These are phyloP conservation scores for Carex cristatella DNA, from an alignment of 176 grass and related monocot species.

Conservation along the genomic window DNA sequence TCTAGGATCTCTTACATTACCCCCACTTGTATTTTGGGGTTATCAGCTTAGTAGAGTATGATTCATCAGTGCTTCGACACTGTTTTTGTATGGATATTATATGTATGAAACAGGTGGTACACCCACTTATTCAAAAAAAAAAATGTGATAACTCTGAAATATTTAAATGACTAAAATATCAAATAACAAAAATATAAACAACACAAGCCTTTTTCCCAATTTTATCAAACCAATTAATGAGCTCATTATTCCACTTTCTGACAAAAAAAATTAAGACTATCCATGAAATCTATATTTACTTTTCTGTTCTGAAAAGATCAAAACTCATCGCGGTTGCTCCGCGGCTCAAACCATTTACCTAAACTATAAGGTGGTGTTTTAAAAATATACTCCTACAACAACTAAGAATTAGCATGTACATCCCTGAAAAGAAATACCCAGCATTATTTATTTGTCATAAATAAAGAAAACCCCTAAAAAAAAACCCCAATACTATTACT, in stretches of 20 bases:
- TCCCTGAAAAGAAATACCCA: background rate
- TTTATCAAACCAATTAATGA: background rate
- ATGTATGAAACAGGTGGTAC: too few relatives aligned
- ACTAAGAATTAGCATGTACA: background rate
- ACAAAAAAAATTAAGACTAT: background rate
- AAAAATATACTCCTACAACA: background rate
- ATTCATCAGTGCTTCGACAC: too few relatives aligned
- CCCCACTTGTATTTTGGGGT: too few relatives aligned
- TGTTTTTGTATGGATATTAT: too few relatives aligned
- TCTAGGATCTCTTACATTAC: too few relatives aligned
- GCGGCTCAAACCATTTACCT: background rate
- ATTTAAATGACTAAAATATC: background rate
- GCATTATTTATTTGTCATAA: background rate
- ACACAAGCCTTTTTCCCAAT: background rate
- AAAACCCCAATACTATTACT: background rate
- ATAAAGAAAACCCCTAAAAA: background rate
- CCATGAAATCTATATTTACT: background rate
- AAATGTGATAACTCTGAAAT: background rate
- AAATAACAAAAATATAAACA: background rate
- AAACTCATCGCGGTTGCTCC: background rate
- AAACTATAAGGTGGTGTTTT: background rate
- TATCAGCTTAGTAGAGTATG: too few relatives aligned
- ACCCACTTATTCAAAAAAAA: too few relatives aligned
- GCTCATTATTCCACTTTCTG: conserved; percentile 6
- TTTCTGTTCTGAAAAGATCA: background rate